Evolutionary conservation across 768 basidiomycete species (phyloP).

Genomic region (Leucocoprinus sp.): DNA sequence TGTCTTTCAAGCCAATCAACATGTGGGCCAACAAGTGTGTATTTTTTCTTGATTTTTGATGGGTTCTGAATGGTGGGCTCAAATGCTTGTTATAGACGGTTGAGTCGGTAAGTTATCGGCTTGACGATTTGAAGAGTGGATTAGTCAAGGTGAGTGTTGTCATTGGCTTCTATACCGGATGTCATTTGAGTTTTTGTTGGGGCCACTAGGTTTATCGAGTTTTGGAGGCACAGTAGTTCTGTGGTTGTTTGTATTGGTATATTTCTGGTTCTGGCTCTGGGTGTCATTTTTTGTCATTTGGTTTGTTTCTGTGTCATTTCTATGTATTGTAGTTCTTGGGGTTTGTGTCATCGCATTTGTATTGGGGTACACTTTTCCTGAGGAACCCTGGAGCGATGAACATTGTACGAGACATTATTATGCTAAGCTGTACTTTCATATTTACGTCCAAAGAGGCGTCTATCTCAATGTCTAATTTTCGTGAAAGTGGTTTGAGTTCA

Average conservation of each 20-base stretch:
- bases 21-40: conserved; percentile 73
- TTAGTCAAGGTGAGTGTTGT: conserved; percentile 53
- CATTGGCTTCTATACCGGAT: conserved; percentile 9
- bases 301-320: not conserved
- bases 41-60: conserved; percentile 10
- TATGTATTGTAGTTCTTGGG: too few species aligned
- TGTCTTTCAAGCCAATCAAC: conserved; percentile 82
- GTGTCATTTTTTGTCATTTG: not conserved
- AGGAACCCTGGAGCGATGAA: too few species aligned
- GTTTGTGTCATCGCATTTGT: too few species aligned
- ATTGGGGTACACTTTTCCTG: too few species aligned
- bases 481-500: too few species aligned
- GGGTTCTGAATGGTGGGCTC: not conserved
- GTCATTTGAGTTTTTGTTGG: not conserved
- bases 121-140: conserved; percentile 87
- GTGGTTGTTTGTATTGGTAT: conserved; percentile 16
- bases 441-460: too few species aligned
- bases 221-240: conserved; percentile 24
- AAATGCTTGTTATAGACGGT: conserved; percentile 33
- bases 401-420: too few species aligned
- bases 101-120: conserved; percentile 75
- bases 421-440: too few species aligned
- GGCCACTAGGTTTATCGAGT: conserved; percentile 31
- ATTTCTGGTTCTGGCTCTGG: too few species aligned
- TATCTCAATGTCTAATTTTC: too few species aligned